Evolutionary conservation across 1,284 basidiomycete genomes (phyloP), one percentile per base, ranked within the genome.

Genomic region (Thecaphora thlaspeos): DNA sequence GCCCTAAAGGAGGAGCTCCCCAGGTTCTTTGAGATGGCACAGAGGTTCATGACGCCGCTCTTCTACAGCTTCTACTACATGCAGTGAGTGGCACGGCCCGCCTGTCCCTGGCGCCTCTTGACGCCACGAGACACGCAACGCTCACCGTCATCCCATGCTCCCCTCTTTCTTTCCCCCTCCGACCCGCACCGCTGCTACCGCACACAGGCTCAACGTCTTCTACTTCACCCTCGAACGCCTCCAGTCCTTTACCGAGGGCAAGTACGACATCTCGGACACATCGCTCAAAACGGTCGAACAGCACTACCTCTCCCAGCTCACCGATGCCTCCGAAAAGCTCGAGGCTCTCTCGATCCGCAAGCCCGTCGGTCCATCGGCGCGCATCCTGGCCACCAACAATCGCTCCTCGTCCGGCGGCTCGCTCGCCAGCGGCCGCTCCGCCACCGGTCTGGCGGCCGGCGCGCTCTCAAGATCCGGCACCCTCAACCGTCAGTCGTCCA

Each of bases 11-110:
- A 85, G 53, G 95, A 99, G 74, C 82, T 99, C 30, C 93, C 94
- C 1, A 84, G 85, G 18, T 97, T 98, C 82, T 87, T 98, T 82
- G 83, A 84, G 26, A 84, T 96, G 71, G 84, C 88, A 1, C 88
- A 89, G 1, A 85, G 88, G 56, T 96, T 97, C 80, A 90, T 98
- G 76, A 89, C 94, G 64, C 95, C 95, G 1, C 82, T 98, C 15
- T 98, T 96, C 84, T 88, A 96, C 75, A 94, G 91, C 22, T 93
- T 94, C 83, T 99, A 91, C 83, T 99, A 96, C 80, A 97, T 98
- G 94, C 92, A 97, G 91, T 52, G 43, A 40, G 57, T 45, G 9
- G 3, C 36, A 15, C 5, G 4, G 18, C 17, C 36, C 8, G 26
- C 11, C 26, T 7, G 26, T 11, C 26, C 5, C 7, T 28, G 26